phyloP scores from a whole-genome alignment of 176 grass and related monocot genomes.

The Lolium perenne region DNA sequence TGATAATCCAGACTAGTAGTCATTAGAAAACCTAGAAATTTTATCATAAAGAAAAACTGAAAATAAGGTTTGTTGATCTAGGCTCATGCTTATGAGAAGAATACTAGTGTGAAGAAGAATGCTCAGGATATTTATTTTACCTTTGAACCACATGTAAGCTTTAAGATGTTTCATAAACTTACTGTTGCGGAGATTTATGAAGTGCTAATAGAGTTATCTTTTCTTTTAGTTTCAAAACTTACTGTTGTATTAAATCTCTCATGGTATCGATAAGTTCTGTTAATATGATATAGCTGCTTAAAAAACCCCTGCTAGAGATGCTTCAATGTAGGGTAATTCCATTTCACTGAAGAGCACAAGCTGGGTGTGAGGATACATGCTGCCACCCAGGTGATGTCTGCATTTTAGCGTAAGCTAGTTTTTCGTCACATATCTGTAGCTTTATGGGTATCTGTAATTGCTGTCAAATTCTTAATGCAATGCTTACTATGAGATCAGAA shows the following conservation, averaged over 20 bases:
- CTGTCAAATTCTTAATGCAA: no score
- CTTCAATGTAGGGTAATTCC: not conserved
- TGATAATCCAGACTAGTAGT: not conserved
- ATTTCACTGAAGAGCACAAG: not conserved
- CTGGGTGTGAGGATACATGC: not conserved
- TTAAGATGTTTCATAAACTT: constrained; percentile 29
- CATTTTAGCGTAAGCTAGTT: not conserved
- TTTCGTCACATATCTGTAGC: not conserved
- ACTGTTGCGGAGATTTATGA: not conserved
- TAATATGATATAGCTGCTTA: not conserved
- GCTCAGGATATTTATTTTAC: constrained; percentile 5
- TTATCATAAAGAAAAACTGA: not conserved
- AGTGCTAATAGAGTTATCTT: not conserved
- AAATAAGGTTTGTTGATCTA: not conserved
- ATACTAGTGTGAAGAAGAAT: constrained; percentile 23
- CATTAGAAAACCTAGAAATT: not conserved
- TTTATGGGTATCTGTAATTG: not conserved
- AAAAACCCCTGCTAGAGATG: not conserved
- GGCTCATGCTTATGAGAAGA: constrained; percentile 10
- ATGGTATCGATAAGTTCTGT: not conserved
- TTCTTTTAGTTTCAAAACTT: not conserved
- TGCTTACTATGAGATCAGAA: no score
- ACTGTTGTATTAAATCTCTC: not conserved
- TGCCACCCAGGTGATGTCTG: not conserved
- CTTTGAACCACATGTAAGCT: not conserved